These are phyloP conservation scores for Symbiodinium natans DNA, from an alignment of 73 alveolate genomes.

Conservation along the genomic window DNA sequence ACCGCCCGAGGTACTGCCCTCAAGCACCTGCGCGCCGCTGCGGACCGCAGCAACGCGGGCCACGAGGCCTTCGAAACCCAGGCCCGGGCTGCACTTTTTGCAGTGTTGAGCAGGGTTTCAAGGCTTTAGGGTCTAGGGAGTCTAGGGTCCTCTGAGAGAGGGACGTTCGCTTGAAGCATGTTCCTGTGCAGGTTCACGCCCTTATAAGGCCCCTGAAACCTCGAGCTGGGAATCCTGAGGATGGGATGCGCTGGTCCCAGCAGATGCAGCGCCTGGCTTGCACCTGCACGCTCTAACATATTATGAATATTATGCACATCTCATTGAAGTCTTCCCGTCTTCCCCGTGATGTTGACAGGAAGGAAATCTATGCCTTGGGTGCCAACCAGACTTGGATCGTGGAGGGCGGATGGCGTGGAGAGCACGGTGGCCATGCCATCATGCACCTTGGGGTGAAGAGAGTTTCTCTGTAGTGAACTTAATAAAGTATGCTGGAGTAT, in stretches of 20 bases:
- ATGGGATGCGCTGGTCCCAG: constrained; percentile 60
- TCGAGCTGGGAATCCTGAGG: too few species aligned
- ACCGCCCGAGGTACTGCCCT: neutral
- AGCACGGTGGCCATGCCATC: constrained; percentile 48
- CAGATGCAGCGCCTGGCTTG: neutral
- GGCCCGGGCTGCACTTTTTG: neutral
- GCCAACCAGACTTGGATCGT: constrained; percentile 13
- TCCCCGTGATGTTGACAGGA: neutral
- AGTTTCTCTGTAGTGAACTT: too few species aligned
- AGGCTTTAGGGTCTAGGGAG: too few species aligned
- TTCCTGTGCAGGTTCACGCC: too few species aligned
- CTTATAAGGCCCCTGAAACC: too few species aligned
- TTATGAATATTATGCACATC: neutral
- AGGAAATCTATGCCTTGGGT: constrained; percentile 11
- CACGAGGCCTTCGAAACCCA: constrained; percentile 23
- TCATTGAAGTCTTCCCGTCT: neutral
- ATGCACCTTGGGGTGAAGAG: constrained; percentile 2
- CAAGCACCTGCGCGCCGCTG: constrained; percentile 7
- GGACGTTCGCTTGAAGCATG: too few species aligned
- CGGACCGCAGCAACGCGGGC: constrained; percentile 27
- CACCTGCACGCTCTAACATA: neutral
- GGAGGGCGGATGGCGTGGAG: constrained; percentile 90
- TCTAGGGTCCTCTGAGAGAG: too few species aligned
- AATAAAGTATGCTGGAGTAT: too few species aligned
- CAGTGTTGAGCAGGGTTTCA: too few species aligned